These are phyloP conservation scores for Fragaria vesca DNA, from an alignment of 306 rosid genomes.

Conservation along the genomic window DNA sequence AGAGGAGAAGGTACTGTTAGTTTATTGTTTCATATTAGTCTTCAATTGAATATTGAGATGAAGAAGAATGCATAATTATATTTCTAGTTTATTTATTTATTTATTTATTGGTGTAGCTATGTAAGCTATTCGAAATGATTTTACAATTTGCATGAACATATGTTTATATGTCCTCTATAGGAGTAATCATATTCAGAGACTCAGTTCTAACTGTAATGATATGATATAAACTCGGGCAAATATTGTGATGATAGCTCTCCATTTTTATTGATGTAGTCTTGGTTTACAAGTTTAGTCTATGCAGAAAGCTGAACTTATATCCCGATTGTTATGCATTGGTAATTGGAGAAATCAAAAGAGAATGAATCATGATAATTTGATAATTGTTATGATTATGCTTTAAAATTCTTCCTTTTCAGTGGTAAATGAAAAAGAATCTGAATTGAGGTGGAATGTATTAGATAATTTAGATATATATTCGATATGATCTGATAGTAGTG, in stretches of 20 bases:
- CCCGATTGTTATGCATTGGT: neutral
- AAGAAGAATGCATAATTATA: neutral
- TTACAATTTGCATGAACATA: no score
- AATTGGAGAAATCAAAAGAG: neutral
- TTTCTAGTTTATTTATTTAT: neutral
- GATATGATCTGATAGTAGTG: neutral
- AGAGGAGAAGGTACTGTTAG: constrained; percentile 50
- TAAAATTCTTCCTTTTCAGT: no score
- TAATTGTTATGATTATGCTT: neutral
- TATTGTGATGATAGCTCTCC: neutral
- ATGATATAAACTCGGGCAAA: neutral
- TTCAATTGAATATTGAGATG: neutral
- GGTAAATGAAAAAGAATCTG: neutral
- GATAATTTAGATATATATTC: neutral
- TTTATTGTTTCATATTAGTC: neutral
- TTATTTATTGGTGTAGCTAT: neutral
- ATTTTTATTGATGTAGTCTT: neutral
- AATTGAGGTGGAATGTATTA: neutral
- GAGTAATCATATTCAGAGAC: no score
- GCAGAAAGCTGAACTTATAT: neutral
- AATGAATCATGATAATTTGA: neutral
- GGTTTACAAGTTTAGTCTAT: neutral
- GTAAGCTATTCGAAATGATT: neutral
- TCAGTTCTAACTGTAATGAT: no score
- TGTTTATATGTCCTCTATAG: no score